phyloP scores from a whole-genome alignment of 768 basidiomycete species.

The Macrolepiota dolichaula region DNA sequence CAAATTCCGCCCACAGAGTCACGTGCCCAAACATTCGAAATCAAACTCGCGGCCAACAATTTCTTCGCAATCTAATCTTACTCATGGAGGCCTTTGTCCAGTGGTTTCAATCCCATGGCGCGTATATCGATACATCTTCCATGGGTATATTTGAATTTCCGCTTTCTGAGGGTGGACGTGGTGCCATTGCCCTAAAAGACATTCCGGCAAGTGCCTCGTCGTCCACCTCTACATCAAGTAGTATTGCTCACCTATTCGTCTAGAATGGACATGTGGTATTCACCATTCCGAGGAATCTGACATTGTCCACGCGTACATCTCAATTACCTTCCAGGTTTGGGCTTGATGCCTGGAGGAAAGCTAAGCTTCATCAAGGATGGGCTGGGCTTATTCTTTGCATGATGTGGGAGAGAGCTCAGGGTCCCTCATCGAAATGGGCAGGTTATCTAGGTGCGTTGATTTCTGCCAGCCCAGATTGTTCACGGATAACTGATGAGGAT shows the following conservation, averaged over 20 bases:
- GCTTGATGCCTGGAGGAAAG: conserved; percentile 56
- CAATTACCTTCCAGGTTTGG: conserved; percentile 59
- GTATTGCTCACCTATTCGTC: not conserved
- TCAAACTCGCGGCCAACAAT: not conserved
- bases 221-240: not conserved
- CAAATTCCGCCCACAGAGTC: not conserved
- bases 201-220: conserved; percentile 50
- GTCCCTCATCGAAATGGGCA: conserved; percentile 60
- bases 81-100: conserved; percentile 31
- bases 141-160: conserved; percentile 48
- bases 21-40: not conserved
- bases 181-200: conserved; percentile 70
- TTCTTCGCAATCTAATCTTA: not conserved
- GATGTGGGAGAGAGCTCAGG: conserved; percentile 89
- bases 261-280: conserved; percentile 79
- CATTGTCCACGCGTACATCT: conserved; percentile 79
- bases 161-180: conserved; percentile 59
- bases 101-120: conserved; percentile 61
- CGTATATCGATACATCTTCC: conserved; percentile 40
- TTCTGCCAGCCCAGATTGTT: not conserved
- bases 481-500: not conserved
- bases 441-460: conserved; percentile 64
- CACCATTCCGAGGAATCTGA: conserved; percentile 71
- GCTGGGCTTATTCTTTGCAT: conserved; percentile 84
- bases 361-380: conserved; percentile 73